These are phyloP conservation scores for Graphilbum ipis-grandicollis DNA, from an alignment of 2,329 filamentous ascomycete genomes.

Conservation along the genomic window DNA sequence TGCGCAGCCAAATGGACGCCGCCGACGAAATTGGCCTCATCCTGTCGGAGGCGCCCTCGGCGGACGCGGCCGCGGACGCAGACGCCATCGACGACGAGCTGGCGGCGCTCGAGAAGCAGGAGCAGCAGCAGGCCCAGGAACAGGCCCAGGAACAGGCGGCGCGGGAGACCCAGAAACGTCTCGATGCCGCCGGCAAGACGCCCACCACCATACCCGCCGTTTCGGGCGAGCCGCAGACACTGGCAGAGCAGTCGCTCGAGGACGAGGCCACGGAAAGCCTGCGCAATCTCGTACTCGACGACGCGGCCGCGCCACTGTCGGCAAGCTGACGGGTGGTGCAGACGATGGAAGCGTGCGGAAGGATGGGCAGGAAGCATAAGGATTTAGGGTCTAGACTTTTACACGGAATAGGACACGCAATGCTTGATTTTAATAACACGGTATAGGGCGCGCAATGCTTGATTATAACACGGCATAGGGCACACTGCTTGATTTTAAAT, in stretches of 20 bases:
- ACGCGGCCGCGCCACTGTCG: no score
- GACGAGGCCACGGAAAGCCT: background rate
- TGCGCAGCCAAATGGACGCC: constrained; percentile 65
- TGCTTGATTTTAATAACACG: no score
- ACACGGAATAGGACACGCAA: no score
- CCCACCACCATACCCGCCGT: background rate
- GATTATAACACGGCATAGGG: no score
- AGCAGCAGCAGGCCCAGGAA: background rate
- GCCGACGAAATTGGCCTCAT: constrained; percentile 70
- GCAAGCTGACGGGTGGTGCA: background rate
- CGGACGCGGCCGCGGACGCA: constrained; percentile 40
- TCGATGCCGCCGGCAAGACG: constrained; percentile 28
- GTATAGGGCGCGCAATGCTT: no score
- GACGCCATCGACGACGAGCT: constrained; percentile 77
- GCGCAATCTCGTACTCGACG: background rate
- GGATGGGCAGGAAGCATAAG: no score
- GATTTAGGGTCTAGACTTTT: no score
- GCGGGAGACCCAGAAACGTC: constrained; percentile 12
- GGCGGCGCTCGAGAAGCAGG: constrained; percentile 50
- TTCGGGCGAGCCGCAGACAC: no score
- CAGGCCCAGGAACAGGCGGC: background rate
- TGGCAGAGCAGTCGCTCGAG: background rate
- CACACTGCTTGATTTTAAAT: no score
- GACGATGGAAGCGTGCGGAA: no score
- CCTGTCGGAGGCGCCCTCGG: constrained; percentile 40